Evolutionary conservation across 2,329 filamentous ascomycete species (phyloP).

Genomic region (Colletotrichum cuscutae): DNA sequence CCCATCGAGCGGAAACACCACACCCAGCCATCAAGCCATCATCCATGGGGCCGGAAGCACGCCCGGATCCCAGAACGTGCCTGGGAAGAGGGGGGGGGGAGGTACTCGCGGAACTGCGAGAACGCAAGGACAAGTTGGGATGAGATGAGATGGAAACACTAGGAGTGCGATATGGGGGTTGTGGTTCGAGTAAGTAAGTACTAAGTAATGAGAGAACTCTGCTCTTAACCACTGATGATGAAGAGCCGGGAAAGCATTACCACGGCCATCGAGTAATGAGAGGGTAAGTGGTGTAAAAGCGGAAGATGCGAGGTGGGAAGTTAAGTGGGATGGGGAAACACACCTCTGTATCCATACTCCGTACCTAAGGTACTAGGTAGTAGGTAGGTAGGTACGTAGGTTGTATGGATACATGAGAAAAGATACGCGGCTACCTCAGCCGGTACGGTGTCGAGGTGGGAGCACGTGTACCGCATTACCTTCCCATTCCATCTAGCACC

Average conservation of each 20-base stretch:
- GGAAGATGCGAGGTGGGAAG: not conserved
- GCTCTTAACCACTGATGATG: not conserved
- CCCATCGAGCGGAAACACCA: slow-evolving; percentile 30
- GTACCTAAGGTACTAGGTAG: not conserved
- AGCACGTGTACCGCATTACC: slow-evolving; percentile 26
- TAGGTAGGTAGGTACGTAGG: not conserved
- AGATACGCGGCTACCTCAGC: slow-evolving; percentile 10
- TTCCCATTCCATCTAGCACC: not conserved
- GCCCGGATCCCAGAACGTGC: not conserved
- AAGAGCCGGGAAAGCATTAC: not conserved
- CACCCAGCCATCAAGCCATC: slow-evolving; percentile 4
- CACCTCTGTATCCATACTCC: too few relatives aligned
- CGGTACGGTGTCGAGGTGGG: slow-evolving; percentile 7
- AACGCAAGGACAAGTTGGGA: not conserved
- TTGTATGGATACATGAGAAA: not conserved
- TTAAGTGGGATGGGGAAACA: not conserved
- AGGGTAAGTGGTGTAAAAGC: not conserved
- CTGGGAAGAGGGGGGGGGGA: too few relatives aligned
- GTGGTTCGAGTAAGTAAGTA: not conserved
- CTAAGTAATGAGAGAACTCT: not conserved
- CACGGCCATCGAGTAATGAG: slow-evolving; percentile 3
- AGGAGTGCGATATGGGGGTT: not conserved
- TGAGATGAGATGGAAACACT: not conserved
- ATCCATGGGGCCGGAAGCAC: slow-evolving; percentile 22
- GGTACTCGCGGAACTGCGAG: too few relatives aligned